Evolutionary conservation across 1,139 yeast genomes (phyloP).

Genomic region (Lodderomyces theae): DNA sequence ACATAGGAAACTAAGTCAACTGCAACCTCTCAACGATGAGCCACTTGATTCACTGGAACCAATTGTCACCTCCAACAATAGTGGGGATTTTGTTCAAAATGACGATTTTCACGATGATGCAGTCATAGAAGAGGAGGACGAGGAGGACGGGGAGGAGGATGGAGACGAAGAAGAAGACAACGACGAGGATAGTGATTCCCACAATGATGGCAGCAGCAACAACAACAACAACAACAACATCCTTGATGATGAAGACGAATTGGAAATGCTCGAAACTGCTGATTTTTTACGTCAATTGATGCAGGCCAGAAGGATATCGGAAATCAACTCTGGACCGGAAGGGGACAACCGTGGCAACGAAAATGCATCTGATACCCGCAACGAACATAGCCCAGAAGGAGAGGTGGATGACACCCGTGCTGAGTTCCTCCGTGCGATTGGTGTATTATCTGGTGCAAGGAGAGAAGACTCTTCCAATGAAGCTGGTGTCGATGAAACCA

Average conservation of each 20-base stretch:
- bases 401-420: slow-evolving; percentile 25
- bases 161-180: slow-evolving; percentile 13
- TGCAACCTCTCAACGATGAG: slow-evolving; percentile 4
- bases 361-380: slow-evolving; percentile 10
- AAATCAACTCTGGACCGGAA: slow-evolving; percentile 19
- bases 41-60: slow-evolving; percentile 10
- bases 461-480: slow-evolving; percentile 3
- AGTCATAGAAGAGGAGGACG: slow-evolving; percentile 9
- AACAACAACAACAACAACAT: too few relatives aligned
- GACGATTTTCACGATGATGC: slow-evolving; percentile 10
- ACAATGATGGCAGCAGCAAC: too few relatives aligned
- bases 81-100: slow-evolving; percentile 11
- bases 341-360: too few relatives aligned
- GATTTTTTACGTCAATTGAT: slow-evolving; percentile 25
- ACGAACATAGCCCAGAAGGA: slow-evolving; percentile 19
- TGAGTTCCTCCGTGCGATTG: slow-evolving; percentile 29
- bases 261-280: slow-evolving; percentile 25
- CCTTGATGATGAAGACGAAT: slow-evolving; percentile 19
- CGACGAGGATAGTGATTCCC: slow-evolving; percentile 21
- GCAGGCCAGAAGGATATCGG: slow-evolving; percentile 15
- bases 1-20: slow-evolving; percentile 14
- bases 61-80: slow-evolving; percentile 7
- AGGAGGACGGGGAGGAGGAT: slow-evolving; percentile 11
- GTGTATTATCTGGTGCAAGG: slow-evolving; percentile 19
- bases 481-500: slow-evolving; percentile 10